These are phyloP conservation scores for Salix koriyanagi DNA, from an alignment of 345 rosid genomes.

Conservation along the genomic window DNA sequence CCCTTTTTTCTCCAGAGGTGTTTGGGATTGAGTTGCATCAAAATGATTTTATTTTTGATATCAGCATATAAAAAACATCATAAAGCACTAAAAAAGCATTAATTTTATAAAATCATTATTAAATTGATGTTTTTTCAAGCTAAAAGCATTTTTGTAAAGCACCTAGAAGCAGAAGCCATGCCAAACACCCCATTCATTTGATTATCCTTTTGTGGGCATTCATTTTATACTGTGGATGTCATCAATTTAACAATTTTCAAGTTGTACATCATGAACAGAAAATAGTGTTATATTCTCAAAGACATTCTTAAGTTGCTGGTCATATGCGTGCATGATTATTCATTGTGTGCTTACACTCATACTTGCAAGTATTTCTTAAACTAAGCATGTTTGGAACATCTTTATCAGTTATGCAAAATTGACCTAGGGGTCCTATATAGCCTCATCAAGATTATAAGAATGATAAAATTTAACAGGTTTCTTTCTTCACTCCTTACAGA, in stretches of 20 bases:
- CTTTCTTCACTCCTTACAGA: neutral
- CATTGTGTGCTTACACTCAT: neutral
- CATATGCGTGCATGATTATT: neutral
- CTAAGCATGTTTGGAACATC: neutral
- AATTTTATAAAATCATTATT: too few relatives aligned
- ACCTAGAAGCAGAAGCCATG: too few relatives aligned
- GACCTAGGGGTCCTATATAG: neutral
- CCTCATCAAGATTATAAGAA: too few relatives aligned
- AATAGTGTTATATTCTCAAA: neutral
- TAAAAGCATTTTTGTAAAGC: too few relatives aligned
- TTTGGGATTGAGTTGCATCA: too few relatives aligned
- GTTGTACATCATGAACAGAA: neutral
- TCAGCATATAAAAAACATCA: too few relatives aligned
- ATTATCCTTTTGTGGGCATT: too few relatives aligned
- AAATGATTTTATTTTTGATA: too few relatives aligned
- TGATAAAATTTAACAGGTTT: neutral
- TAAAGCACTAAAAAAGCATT: too few relatives aligned
- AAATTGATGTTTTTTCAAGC: too few relatives aligned
- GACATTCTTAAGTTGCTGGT: neutral
- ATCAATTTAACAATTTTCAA: slow-evolving; percentile 4
- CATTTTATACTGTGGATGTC: neutral
- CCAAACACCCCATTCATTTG: too few relatives aligned
- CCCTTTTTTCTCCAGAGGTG: neutral
- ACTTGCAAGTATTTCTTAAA: neutral
- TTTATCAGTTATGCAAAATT: neutral